phyloP scores from a whole-genome alignment of 1,284 basidiomycete species.

The Trametes polyzona region DNA sequence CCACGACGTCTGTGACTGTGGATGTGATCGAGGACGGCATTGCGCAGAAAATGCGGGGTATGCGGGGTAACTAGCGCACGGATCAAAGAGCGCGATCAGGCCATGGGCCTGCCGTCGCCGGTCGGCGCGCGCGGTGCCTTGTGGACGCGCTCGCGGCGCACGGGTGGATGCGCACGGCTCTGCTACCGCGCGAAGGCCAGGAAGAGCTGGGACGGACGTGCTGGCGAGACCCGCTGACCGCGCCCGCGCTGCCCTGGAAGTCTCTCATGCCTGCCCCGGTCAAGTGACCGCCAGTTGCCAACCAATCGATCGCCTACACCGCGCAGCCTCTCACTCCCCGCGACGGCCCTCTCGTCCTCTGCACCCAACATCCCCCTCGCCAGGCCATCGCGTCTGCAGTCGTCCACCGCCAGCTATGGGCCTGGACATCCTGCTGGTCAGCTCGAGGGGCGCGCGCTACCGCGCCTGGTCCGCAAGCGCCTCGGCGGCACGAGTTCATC shows the following conservation, averaged over 20 bases:
- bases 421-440: constrained; percentile 24
- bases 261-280: constrained; percentile 16
- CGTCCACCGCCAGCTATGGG: constrained; percentile 20
- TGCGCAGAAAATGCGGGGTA: constrained; percentile 16
- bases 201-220: constrained; percentile 1
- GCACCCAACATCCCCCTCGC: constrained; percentile 1
- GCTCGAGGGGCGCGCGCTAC: constrained; percentile 21
- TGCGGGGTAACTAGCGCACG: constrained; percentile 16
- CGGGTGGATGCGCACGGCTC: neutral
- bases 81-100: constrained; percentile 20
- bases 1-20: neutral
- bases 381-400: constrained; percentile 1
- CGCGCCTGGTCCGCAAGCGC: constrained; percentile 9
- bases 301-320: constrained; percentile 27
- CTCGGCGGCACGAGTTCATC: constrained; percentile 7
- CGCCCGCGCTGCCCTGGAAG: neutral
- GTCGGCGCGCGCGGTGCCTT: neutral
- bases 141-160: neutral
- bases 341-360: constrained; percentile 12
- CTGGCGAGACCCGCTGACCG: constrained; percentile 21
- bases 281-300: constrained; percentile 23
- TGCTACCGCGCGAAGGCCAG: constrained; percentile 15
- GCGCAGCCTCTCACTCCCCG: constrained; percentile 13
- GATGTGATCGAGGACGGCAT: neutral
- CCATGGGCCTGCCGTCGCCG: neutral